phyloP scores from a whole-genome alignment of 2,329 filamentous ascomycete genomes.

The Aspergillus latus region DNA sequence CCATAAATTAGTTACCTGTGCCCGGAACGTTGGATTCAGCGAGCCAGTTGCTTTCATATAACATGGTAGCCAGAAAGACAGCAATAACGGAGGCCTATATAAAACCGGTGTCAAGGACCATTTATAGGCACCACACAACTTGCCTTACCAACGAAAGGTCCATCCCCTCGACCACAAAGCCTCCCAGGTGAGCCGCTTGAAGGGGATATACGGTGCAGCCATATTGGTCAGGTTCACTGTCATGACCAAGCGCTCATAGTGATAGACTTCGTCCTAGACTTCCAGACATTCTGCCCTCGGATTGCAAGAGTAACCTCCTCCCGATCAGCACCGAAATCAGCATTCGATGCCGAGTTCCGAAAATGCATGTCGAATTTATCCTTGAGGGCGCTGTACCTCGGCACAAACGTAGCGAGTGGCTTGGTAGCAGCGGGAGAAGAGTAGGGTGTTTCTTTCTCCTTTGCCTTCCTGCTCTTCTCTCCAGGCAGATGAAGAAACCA shows the following conservation, averaged over 20 bases:
- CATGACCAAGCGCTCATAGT: conserved; percentile 20
- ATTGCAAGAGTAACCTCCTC: conserved; percentile 17
- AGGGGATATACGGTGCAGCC: conserved; percentile 15
- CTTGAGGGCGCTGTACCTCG: conserved; percentile 16
- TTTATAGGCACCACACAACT: too few species aligned
- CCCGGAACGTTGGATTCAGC: too few species aligned
- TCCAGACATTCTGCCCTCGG: conserved; percentile 24
- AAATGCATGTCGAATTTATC: conserved; percentile 21
- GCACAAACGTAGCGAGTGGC: conserved; percentile 18
- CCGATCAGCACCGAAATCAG: neutral
- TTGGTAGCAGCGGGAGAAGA: neutral
- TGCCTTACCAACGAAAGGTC: too few species aligned
- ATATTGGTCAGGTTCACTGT: conserved; percentile 16
- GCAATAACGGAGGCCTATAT: too few species aligned
- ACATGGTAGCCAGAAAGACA: too few species aligned
- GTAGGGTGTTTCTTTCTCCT: too few species aligned
- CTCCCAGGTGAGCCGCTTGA: conserved; percentile 20
- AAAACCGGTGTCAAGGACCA: too few species aligned
- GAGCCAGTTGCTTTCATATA: too few species aligned
- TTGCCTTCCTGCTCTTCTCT: neutral
- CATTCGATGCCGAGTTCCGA: conserved; percentile 9
- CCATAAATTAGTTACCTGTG: too few species aligned
- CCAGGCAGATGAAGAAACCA: conserved; percentile 23
- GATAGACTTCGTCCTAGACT: conserved; percentile 20
- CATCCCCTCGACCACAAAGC: too few species aligned